Evolutionary conservation across 2,329 filamentous ascomycete genomes (phyloP).

Genomic region (Aspergillus novoparasiticus): DNA sequence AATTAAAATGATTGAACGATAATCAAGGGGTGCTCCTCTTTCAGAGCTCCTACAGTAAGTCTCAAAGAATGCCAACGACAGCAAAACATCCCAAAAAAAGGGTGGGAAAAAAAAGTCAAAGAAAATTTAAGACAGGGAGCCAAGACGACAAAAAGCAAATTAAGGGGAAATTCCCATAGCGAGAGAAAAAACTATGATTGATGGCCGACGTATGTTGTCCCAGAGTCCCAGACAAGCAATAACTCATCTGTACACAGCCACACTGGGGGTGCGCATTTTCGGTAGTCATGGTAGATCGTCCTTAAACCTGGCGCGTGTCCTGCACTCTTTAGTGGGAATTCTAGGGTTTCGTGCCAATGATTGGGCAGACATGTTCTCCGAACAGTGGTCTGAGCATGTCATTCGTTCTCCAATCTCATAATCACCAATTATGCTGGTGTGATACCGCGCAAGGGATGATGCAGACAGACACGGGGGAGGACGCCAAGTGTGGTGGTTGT

Average conservation of each 20-base stretch:
- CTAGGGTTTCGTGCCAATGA: background rate
- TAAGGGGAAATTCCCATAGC: background rate
- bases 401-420: background rate
- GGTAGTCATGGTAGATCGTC: constrained; percentile 1
- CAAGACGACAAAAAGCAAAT: background rate
- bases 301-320: background rate
- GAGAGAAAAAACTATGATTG: background rate
- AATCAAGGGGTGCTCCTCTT: background rate
- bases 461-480: background rate
- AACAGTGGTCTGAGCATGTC: background rate
- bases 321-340: background rate
- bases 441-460: background rate
- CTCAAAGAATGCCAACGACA: background rate
- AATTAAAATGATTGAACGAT: background rate
- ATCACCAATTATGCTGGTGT: background rate
- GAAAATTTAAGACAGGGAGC: background rate
- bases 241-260: constrained; percentile 1
- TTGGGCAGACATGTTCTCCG: background rate
- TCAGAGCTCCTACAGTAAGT: background rate
- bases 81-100: background rate
- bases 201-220: background rate
- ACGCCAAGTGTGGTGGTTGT: background rate
- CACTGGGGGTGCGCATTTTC: background rate
- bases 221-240: constrained; percentile 7
- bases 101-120: background rate